Base-by-base conservation (phyloP, 1,284 basidiomycete genomes). In the Ceratobasidium sp. region DNA sequence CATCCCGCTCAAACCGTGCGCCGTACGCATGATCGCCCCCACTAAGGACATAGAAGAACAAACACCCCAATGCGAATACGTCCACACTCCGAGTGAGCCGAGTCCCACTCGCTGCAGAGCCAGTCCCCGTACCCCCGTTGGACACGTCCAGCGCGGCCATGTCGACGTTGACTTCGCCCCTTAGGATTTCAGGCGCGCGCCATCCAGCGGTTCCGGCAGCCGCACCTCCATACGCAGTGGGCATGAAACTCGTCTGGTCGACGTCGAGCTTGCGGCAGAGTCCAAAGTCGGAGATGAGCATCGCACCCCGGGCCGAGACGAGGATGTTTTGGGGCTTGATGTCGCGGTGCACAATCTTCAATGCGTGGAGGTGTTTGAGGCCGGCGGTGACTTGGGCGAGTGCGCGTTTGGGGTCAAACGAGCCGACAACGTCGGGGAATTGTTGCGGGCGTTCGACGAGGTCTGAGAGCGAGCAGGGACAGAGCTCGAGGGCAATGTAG, bases 311-410 rank as follows among this genome's bases (percentile, higher is more conserved):
- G 10, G 45, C 81, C 5, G 91, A 93, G n/a, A 98, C 86, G 7
- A 99, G 85, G 69, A 99, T 98, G 77, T 99, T 99, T 79, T 97
- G 96, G 3, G 96, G 96, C 77, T 99, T 99, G 79, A 99, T 97
- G 77, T 99, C 96, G 31, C 97, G 88, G 80, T 99, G 97, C 25
- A 99, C 90, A 73, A 99, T 93, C 80, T 97, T 98, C 75, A 99
- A 87, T 27, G 87, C 91, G 77, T 99, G 96, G 8, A 99, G 82
- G 78, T 98, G 95, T 65, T 89, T 85, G 68, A 99, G 78, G 2
- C 96, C 96, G 13, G 89, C 86, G 0, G 94, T 88, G 71, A 99
- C 91, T 79, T 99, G 94, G 58, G 83, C 84, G 71, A 99, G 79
- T 0, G 95, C 96, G 70, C 88, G 88, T 78, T 97, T 97, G 8